A percentile compares a stretch with the other conserved stretches of the same genome.
phyloP scores from a whole-genome alignment of 2,329 filamentous ascomycete genomes.

The Fusarium incarnatum region DNA sequence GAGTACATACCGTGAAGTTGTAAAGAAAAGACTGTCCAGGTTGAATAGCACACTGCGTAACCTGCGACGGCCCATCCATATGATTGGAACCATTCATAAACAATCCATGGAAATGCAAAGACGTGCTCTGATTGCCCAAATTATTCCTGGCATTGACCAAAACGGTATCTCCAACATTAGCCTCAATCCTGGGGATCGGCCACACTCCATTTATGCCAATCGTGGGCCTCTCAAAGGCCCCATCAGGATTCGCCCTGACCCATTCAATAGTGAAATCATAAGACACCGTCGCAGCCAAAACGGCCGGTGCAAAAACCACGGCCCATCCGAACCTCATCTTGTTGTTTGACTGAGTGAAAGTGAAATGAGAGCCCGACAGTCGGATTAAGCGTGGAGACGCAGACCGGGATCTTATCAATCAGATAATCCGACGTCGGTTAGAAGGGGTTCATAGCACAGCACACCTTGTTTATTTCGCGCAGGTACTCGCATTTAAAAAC shows the following conservation, averaged over 20 bases:
- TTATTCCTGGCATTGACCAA: conserved; percentile 69
- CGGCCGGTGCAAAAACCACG: conserved; percentile 14
- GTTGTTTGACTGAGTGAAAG: conserved; percentile 8
- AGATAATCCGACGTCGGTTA: conserved; percentile 31
- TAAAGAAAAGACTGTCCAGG: conserved; percentile 76
- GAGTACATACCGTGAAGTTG: conserved; percentile 69
- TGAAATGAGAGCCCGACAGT: neutral
- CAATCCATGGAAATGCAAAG: conserved; percentile 77
- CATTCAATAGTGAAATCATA: conserved; percentile 78
- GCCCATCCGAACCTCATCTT: conserved; percentile 23
- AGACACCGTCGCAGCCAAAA: conserved; percentile 59
- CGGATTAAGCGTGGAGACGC: conserved; percentile 11
- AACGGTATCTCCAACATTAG: conserved; percentile 70
- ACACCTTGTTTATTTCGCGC: neutral
- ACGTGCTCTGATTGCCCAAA: conserved; percentile 71
- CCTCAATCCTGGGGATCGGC: conserved; percentile 76
- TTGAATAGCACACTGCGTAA: conserved; percentile 75
- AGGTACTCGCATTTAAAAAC: neutral
- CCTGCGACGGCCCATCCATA: conserved; percentile 77
- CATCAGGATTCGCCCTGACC: conserved; percentile 79
- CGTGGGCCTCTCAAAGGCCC: conserved; percentile 69
- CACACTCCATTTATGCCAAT: conserved; percentile 83
- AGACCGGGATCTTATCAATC: conserved; percentile 33
- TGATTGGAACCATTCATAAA: conserved; percentile 74
- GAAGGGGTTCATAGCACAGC: neutral